These are phyloP conservation scores for Seiridium cupressi DNA, from an alignment of 2,329 filamentous ascomycete species.

Conservation along the genomic window DNA sequence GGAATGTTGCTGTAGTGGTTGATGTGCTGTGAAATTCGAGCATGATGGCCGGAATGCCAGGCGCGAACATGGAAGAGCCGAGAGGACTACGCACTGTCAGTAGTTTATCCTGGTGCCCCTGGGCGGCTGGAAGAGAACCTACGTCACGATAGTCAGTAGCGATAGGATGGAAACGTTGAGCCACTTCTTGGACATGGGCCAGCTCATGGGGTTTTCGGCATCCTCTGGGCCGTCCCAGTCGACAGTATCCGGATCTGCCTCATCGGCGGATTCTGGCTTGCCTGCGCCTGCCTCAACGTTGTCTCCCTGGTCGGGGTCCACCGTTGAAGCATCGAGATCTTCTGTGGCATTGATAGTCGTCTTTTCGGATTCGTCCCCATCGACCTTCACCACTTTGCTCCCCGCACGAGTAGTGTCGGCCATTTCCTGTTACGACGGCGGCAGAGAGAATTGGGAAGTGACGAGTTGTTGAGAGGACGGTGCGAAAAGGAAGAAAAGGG, in stretches of 20 bases:
- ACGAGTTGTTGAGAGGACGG: too few relatives aligned
- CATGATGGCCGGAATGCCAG: constrained; percentile 55
- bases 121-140: neutral
- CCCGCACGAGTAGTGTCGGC: too few relatives aligned
- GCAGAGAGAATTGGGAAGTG: too few relatives aligned
- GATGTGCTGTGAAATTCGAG: constrained; percentile 47
- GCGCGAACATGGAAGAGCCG: constrained; percentile 50
- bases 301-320: neutral
- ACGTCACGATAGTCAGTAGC: constrained; percentile 17
- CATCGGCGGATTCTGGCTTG: neutral
- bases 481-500: too few relatives aligned
- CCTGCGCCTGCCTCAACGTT: neutral
- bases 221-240: constrained; percentile 58
- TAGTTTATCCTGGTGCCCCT: too few relatives aligned
- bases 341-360: neutral
- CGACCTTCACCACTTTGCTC: neutral
- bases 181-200: constrained; percentile 36
- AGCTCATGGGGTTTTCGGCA: constrained; percentile 59
- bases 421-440: too few relatives aligned
- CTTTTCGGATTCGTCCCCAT: neutral
- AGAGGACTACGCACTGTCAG: constrained; percentile 14
- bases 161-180: constrained; percentile 32
- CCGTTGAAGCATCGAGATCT: neutral
- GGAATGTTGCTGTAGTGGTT: constrained; percentile 47
- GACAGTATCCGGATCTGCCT: constrained; percentile 47